These are phyloP conservation scores for Blastomyces parvus DNA, from an alignment of 2,329 filamentous ascomycete genomes.

Conservation along the genomic window DNA sequence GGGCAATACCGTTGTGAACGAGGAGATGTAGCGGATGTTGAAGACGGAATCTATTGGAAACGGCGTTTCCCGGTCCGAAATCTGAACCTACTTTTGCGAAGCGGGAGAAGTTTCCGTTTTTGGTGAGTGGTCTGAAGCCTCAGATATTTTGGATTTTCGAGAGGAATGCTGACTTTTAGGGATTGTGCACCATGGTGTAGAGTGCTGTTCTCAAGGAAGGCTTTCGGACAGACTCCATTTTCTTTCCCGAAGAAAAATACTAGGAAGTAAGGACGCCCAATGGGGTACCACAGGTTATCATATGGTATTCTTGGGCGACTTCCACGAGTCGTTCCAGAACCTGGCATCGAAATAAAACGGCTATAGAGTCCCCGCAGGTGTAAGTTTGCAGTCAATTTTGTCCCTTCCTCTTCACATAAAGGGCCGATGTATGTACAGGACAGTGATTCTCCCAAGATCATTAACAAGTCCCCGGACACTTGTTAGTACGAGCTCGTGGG, in stretches of 20 bases:
- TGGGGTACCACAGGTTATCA: conserved; percentile 17
- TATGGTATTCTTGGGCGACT: conserved; percentile 28
- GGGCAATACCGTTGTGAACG: conserved; percentile 14
- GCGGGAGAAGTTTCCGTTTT: conserved; percentile 20
- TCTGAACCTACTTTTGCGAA: conserved; percentile 20
- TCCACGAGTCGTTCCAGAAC: conserved; percentile 26
- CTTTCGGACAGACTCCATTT: conserved; percentile 21
- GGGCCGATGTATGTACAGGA: neutral
- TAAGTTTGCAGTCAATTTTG: conserved; percentile 11
- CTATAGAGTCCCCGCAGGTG: conserved; percentile 25
- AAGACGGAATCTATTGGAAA: conserved; percentile 24
- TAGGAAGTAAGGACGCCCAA: neutral
- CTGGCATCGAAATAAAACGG: conserved; percentile 26
- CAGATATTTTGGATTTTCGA: too few species aligned
- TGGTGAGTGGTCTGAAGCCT: too few species aligned
- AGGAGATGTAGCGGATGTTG: conserved; percentile 20
- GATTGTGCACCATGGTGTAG: conserved; percentile 10
- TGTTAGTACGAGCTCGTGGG: neutral
- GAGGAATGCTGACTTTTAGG: too few species aligned
- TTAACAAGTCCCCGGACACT: neutral
- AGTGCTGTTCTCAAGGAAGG: conserved; percentile 31
- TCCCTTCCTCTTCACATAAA: neutral
- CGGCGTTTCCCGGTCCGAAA: conserved; percentile 24
- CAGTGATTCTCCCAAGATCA: neutral
- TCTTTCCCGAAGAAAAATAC: neutral